These are phyloP conservation scores for Fusarium pseudocircinatum DNA, from an alignment of 2,329 filamentous ascomycete species.

Conservation along the genomic window DNA sequence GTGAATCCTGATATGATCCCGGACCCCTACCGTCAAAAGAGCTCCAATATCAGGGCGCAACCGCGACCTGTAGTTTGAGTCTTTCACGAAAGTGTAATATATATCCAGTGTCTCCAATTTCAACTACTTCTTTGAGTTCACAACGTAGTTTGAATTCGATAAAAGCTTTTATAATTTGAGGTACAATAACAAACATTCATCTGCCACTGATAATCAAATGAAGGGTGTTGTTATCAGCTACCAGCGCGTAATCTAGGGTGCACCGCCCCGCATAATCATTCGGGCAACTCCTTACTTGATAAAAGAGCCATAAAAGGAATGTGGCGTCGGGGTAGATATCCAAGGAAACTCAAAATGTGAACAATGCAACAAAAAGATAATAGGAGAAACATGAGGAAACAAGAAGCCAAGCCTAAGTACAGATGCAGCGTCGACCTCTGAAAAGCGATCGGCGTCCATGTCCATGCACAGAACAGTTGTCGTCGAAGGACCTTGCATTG, in stretches of 20 bases:
- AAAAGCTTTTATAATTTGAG: rapidly evolving
- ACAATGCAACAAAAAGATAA: too few species aligned
- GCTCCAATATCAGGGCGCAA: too few species aligned
- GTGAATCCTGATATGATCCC: neutral
- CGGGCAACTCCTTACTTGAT: rapidly evolving
- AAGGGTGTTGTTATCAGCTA: too few species aligned
- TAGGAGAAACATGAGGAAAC: rapidly evolving
- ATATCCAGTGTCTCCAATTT: rapidly evolving
- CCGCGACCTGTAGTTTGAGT: neutral
- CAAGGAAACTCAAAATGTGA: too few species aligned
- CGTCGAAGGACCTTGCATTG: neutral
- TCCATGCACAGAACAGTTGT: neutral
- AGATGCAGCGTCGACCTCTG: neutral
- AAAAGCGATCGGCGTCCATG: neutral
- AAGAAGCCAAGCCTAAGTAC: rapidly evolving
- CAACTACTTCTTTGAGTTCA: rapidly evolving
- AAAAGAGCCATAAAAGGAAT: neutral
- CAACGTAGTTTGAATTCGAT: rapidly evolving
- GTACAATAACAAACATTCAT: too few species aligned
- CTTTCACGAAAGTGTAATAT: rapidly evolving
- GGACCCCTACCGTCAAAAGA: neutral
- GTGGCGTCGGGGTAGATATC: rapidly evolving
- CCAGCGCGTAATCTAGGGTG: too few species aligned
- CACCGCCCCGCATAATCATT: too few species aligned
- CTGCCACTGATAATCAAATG: too few species aligned